Evolutionary conservation across 805 yeast species (phyloP).

Genomic region (Lachancea thermotolerans): DNA sequence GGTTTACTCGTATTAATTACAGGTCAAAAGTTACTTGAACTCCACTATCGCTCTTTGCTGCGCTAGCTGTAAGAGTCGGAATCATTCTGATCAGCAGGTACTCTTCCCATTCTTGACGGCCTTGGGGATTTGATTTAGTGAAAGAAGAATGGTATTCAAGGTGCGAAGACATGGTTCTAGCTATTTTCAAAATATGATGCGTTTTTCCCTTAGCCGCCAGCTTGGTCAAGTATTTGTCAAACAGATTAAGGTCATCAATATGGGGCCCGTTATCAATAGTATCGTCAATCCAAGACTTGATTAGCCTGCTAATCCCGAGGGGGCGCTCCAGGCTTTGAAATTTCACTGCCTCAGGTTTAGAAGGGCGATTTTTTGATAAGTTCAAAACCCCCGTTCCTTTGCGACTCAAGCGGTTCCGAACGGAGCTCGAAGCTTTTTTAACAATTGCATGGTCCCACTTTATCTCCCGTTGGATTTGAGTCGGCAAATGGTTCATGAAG

Average conservation of each 20-base stretch:
- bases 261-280: conserved; percentile 35
- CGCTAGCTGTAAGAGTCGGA: conserved; percentile 22
- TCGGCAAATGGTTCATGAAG: conserved; percentile 60
- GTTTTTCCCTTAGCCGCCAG: conserved; percentile 26
- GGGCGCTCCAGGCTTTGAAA: conserved; percentile 32
- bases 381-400: conserved; percentile 14
- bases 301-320: conserved; percentile 30
- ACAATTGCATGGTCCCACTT: conserved; percentile 39
- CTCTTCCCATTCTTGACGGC: conserved; percentile 30
- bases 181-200: conserved; percentile 19
- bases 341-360: conserved; percentile 24
- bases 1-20: not conserved
- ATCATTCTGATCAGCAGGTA: conserved; percentile 19
- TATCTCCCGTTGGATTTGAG: conserved; percentile 58
- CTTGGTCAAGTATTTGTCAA: conserved; percentile 30
- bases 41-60: not conserved
- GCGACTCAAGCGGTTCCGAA: conserved; percentile 8
- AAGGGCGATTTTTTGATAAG: conserved; percentile 15
- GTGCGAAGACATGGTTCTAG: conserved; percentile 18
- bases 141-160: conserved; percentile 15
- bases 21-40: conserved; percentile 3
- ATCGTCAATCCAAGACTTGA: conserved; percentile 35
- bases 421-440: conserved; percentile 14
- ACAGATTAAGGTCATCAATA: conserved; percentile 34
- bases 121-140: conserved; percentile 5